Evolutionary conservation across 1,139 yeast genomes (phyloP).

Genomic region (Pneumocystis murina): DNA sequence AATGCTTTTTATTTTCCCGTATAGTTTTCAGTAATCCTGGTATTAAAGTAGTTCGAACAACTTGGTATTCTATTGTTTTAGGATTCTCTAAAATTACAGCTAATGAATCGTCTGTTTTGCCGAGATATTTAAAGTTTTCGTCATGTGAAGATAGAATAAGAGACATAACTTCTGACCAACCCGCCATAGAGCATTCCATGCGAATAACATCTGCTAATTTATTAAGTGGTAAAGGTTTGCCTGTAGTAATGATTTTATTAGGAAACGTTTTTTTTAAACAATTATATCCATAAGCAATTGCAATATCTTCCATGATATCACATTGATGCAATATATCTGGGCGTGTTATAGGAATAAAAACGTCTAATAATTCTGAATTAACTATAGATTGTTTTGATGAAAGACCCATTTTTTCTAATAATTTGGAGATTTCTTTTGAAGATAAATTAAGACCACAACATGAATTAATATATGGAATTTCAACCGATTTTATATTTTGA

Average conservation of each 20-base stretch:
- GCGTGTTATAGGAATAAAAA: constrained; percentile 79
- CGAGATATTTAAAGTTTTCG: constrained; percentile 81
- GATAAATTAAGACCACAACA: constrained; percentile 68
- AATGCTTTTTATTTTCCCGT: constrained; percentile 88
- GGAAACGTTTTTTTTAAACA: constrained; percentile 69
- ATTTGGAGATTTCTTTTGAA: constrained; percentile 50
- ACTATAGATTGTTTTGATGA: constrained; percentile 40
- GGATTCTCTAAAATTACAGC: constrained; percentile 94
- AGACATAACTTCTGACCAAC: constrained; percentile 93
- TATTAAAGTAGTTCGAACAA: constrained; percentile 82
- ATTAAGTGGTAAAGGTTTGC: constrained; percentile 79
- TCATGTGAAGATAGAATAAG: constrained; percentile 90
- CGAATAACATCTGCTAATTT: constrained; percentile 83
- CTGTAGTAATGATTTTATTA: constrained; percentile 62
- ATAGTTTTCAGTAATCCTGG: constrained; percentile 94
- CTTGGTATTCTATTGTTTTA: constrained; percentile 91
- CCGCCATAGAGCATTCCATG: constrained; percentile 81
- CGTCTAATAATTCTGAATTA: constrained; percentile 44
- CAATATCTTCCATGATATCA: constrained; percentile 98
- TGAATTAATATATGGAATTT: constrained; percentile 75
- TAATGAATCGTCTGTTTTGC: constrained; percentile 53
- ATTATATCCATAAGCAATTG: constrained; percentile 90
- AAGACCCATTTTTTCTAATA: constrained; percentile 71
- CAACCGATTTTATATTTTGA: constrained; percentile 59
- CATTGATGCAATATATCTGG: constrained; percentile 94